These are phyloP conservation scores for Rhizopogon vesiculosus DNA, from an alignment of 768 basidiomycete genomes.

Conservation along the genomic window DNA sequence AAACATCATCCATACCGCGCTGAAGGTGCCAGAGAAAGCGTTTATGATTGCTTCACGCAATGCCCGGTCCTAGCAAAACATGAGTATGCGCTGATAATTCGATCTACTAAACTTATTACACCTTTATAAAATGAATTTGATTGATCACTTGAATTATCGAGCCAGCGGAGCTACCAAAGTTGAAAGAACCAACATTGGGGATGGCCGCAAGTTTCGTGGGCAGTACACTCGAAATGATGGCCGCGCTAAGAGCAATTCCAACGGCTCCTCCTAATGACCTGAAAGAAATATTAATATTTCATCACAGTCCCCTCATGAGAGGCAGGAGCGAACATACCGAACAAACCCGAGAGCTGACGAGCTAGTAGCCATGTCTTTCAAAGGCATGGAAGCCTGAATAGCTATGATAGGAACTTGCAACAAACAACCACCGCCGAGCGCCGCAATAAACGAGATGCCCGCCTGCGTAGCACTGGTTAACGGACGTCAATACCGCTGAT, in stretches of 20 bases:
- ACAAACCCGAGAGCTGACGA: constrained; percentile 70
- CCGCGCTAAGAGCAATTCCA: constrained; percentile 69
- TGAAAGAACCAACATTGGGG: constrained; percentile 22
- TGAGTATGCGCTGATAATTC: constrained; percentile 3
- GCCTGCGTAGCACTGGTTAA: constrained; percentile 52
- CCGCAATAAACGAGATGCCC: constrained; percentile 62
- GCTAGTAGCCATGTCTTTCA: constrained; percentile 82
- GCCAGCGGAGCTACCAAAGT: constrained; percentile 33
- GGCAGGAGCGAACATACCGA: constrained; percentile 33
- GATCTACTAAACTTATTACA: constrained; percentile 9
- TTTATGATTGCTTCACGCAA: constrained; percentile 48
- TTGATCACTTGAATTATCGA: constrained; percentile 44
- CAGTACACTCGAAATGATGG: constrained; percentile 58
- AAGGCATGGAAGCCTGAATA: constrained; percentile 83
- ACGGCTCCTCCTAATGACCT: constrained; percentile 75
- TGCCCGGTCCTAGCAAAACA: constrained; percentile 37
- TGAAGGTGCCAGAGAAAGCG: constrained; percentile 60
- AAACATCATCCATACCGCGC: constrained; percentile 59
- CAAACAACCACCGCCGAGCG: constrained; percentile 59
- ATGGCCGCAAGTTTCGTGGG: constrained; percentile 28
- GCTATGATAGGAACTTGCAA: constrained; percentile 69
- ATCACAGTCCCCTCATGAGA: background rate
- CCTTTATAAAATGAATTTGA: constrained; percentile 30
- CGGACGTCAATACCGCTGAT: background rate
- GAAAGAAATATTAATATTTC: constrained; percentile 5